A percentile compares a stretch with the other conserved stretches of the same genome.
These are phyloP conservation scores for Leccinum disarticulatum DNA, from an alignment of 768 basidiomycete genomes.

Conservation along the genomic window DNA sequence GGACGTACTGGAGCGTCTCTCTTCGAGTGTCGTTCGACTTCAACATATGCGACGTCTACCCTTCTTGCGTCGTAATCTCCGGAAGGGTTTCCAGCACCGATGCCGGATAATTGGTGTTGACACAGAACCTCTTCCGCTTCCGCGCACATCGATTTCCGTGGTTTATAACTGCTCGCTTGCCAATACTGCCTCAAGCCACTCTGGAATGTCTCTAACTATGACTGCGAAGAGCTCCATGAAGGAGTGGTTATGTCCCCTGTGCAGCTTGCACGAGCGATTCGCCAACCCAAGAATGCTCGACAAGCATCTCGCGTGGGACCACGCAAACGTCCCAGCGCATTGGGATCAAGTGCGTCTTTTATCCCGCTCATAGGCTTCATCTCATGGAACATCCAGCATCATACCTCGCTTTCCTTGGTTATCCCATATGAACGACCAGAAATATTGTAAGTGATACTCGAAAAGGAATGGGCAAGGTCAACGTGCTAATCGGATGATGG, in stretches of 20 bases:
- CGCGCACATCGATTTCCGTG: conserved; percentile 22
- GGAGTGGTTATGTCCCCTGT: conserved; percentile 55
- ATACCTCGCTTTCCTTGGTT: conserved; percentile 17
- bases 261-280: conserved; percentile 45
- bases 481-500: not conserved
- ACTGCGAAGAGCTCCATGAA: conserved; percentile 28
- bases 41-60: conserved; percentile 45
- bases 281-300: conserved; percentile 41
- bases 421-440: conserved; percentile 13
- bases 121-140: conserved; percentile 23
- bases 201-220: conserved; percentile 10
- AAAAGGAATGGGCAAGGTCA: not conserved
- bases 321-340: conserved; percentile 36
- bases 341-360: conserved; percentile 39
- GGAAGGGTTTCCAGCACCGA: conserved; percentile 44
- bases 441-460: conserved; percentile 11
- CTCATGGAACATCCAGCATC: conserved; percentile 13
- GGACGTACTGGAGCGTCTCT: conserved; percentile 35
- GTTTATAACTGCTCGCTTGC: conserved; percentile 20
- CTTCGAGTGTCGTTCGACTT: conserved; percentile 35
- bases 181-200: conserved; percentile 6
- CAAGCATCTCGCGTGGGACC: conserved; percentile 52
- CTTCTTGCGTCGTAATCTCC: conserved; percentile 55
- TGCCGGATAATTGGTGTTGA: conserved; percentile 42
- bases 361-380: not conserved